Conservation (phyloP, 257 asterid species). For the Solanum megistacrolobum region DNA sequence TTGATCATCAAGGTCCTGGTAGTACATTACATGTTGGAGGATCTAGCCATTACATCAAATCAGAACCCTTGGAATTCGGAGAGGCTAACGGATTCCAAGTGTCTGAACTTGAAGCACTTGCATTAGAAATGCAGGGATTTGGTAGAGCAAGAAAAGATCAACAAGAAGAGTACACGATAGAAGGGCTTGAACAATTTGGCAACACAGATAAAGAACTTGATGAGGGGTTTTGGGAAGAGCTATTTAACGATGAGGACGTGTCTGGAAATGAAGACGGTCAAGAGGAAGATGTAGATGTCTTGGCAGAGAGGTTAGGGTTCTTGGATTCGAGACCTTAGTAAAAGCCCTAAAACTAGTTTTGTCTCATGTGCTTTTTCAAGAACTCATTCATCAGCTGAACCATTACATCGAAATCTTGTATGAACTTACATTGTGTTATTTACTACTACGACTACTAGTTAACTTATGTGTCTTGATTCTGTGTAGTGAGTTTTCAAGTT, state of each 20-base stretch:
- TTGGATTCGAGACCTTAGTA: slow-evolving; percentile 44
- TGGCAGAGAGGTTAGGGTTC: slow-evolving; percentile 56
- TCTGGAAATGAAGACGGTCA: slow-evolving; percentile 10
- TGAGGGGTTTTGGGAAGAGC: slow-evolving; percentile 78
- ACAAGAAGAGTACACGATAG: slow-evolving; percentile 10
- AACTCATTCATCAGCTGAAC: not conserved
- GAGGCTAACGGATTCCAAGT: slow-evolving; percentile 25
- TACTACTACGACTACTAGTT: not conserved
- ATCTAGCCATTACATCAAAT: slow-evolving; percentile 22
- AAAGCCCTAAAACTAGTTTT: not conserved
- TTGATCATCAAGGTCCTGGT: slow-evolving; percentile 29
- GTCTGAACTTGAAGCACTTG: slow-evolving; percentile 71
- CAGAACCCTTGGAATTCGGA: slow-evolving; percentile 36
- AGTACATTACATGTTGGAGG: slow-evolving; percentile 6
- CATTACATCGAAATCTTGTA: not conserved
- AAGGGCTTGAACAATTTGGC: slow-evolving; percentile 3
- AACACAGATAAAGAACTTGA: slow-evolving; percentile 41
- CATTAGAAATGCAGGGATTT: slow-evolving; percentile 77
- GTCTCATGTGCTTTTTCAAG: not conserved
- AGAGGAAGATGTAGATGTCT: slow-evolving; percentile 39
- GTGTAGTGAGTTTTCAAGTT: not conserved
- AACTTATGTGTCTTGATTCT: not conserved
- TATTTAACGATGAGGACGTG: slow-evolving; percentile 36
- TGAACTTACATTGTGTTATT: not conserved
- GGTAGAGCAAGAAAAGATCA: slow-evolving; percentile 34